Conservation (phyloP, 2,329 filamentous ascomycete species). For the Botrytis fabae region DNA sequence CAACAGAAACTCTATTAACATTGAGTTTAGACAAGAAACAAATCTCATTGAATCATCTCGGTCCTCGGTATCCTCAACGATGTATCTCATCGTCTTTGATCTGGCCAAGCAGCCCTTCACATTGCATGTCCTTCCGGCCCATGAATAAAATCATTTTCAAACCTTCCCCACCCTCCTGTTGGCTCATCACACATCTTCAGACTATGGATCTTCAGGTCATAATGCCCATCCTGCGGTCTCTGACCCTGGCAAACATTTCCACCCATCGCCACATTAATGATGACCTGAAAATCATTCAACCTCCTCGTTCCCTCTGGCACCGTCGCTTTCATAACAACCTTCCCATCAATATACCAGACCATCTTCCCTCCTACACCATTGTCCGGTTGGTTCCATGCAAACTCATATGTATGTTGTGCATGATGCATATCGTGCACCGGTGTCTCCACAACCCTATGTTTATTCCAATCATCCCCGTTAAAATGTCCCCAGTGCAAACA, state of each 20-base stretch:
- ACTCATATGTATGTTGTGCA: slow-evolving; percentile 53
- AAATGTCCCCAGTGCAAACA: slow-evolving; percentile 61
- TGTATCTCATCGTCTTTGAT: neutral
- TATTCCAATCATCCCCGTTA: slow-evolving; percentile 54
- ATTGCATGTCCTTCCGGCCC: slow-evolving; percentile 24
- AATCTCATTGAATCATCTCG: neutral
- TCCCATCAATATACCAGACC: slow-evolving; percentile 61
- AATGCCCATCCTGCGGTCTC: slow-evolving; percentile 52
- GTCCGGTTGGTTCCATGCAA: slow-evolving; percentile 55
- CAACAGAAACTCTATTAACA: neutral
- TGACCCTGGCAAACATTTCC: slow-evolving; percentile 58
- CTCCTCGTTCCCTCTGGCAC: slow-evolving; percentile 54
- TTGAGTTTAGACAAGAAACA: too few species aligned
- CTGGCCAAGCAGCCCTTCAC: neutral
- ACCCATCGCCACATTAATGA: slow-evolving; percentile 64
- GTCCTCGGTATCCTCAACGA: neutral
- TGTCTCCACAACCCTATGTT: slow-evolving; percentile 57
- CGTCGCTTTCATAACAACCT: slow-evolving; percentile 56
- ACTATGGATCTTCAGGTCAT: slow-evolving; percentile 57
- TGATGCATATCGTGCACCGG: slow-evolving; percentile 49
- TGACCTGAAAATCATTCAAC: slow-evolving; percentile 56
- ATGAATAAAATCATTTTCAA: slow-evolving; percentile 51
- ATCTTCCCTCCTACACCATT: slow-evolving; percentile 47
- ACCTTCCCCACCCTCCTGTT: slow-evolving; percentile 55
- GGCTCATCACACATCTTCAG: slow-evolving; percentile 55